Percentiles rank a stretch among this genome's conserved stretches.
These are phyloP conservation scores for Monosporascus sp. DNA, from an alignment of 2,329 filamentous ascomycete species.

Conservation along the genomic window DNA sequence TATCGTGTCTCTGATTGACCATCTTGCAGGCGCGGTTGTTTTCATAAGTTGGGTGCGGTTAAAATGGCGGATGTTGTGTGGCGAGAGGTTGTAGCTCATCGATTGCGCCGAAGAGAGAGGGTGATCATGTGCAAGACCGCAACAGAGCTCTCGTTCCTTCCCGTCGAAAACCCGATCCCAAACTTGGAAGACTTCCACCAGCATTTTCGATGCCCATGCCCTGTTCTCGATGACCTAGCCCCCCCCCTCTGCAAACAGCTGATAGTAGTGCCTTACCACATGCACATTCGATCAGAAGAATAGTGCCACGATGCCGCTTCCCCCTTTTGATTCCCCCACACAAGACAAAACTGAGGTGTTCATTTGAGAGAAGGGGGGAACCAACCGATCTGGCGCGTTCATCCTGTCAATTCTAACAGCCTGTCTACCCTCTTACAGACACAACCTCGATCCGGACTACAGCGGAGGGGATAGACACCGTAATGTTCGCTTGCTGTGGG, in stretches of 20 bases:
- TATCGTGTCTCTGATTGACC: neutral
- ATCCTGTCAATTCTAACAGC: conserved; percentile 28
- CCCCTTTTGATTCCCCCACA: neutral
- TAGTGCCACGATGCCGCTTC: too few species aligned
- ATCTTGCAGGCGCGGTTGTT: neutral
- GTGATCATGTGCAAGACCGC: too few species aligned
- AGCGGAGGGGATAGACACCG: too few species aligned
- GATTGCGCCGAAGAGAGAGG: neutral
- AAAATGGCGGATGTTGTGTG: neutral
- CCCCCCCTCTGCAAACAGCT: too few species aligned
- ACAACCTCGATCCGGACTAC: too few species aligned
- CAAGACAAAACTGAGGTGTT: conserved; percentile 1
- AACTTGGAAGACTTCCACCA: too few species aligned
- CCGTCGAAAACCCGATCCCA: too few species aligned
- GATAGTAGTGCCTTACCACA: too few species aligned
- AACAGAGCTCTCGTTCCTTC: too few species aligned
- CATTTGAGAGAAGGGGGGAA: conserved; percentile 10
- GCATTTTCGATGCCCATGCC: too few species aligned
- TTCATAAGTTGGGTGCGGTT: neutral
- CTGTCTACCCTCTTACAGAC: neutral
- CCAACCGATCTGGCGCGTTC: conserved; percentile 54
- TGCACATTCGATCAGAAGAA: too few species aligned
- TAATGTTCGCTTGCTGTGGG: neutral
- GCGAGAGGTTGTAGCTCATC: neutral
- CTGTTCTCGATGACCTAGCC: too few species aligned